Base-by-base conservation (phyloP, 768 basidiomycete species). In the Boletus edulis region DNA sequence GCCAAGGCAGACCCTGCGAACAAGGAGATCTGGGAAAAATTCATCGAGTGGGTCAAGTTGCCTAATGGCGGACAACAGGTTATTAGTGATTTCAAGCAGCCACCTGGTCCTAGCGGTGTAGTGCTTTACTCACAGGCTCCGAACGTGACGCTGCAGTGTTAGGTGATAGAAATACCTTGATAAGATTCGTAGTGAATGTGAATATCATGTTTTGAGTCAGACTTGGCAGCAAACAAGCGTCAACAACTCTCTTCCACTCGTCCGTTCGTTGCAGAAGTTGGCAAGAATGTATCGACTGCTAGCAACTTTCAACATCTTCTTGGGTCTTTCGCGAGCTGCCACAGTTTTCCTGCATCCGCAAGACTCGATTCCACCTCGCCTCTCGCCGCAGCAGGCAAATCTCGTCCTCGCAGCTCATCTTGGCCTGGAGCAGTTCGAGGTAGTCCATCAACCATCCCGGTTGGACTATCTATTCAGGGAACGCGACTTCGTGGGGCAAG, bases 321-420 rank as follows among this genome's bases (percentile, higher is more conserved):
- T 63, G n/a, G 62, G 69, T 27, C 63, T 81, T 27, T 74, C 76
- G 35, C 72, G 71, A 56, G 85, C 86, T 20, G 74, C 85, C 10
- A 71, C 80, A 43, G 78, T 89, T 29, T 89, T 84, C 65, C 73
- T 89, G 17, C 77, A 77, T 52, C 84, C 88, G 40, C 58, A 67
- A 8, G 58, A 73, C 3, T 64, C 67, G 13, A 62, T 75, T 42
- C 75, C 70, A 1, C 62, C 78, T 5, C 70, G 60, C 18, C 70
- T 84, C 24, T 77, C 81, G 18, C 74, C 77, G 27, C 75, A 78
- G 40, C 79, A 82, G 47, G 85, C 85, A 41, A 83, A 78, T 61
- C 76, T 81, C 35, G 81, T 76, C 7, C 73, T 91, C 32, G 81
- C 87, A 18, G 81, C 79, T 50, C 87, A 91, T 67, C 78, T 91